A percentile compares a stretch with the other conserved stretches of the same genome.
Conservation (phyloP, 1,139 yeast species). For the Taiozyma sp. region DNA sequence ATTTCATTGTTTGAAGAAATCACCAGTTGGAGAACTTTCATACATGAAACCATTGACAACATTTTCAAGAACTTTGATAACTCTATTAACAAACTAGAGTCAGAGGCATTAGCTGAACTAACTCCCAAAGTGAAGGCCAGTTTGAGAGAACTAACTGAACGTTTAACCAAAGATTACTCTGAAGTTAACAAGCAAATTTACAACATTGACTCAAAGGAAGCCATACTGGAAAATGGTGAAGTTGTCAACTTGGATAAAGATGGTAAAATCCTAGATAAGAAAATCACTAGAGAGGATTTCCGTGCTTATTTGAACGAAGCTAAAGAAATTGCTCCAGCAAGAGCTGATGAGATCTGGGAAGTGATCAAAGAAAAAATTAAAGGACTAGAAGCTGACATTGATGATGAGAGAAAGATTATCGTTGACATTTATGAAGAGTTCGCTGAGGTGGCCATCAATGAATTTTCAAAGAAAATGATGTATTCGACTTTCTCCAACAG, state of each 20-base stretch:
- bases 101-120: conserved; percentile 30
- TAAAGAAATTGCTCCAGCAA: conserved; percentile 31
- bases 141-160: conserved; percentile 39
- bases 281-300: conserved; percentile 53
- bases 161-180: conserved; percentile 41
- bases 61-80: conserved; percentile 23
- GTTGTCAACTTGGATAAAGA: conserved; percentile 29
- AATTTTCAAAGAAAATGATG: conserved; percentile 39
- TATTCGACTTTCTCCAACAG: conserved; percentile 31
- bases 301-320: conserved; percentile 40
- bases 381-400: conserved; percentile 38
- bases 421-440: conserved; percentile 68
- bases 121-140: conserved; percentile 36
- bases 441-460: conserved; percentile 61
- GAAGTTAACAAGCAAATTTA: conserved; percentile 41
- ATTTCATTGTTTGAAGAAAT: conserved; percentile 22
- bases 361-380: conserved; percentile 33
- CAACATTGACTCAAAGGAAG: conserved; percentile 45
- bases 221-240: conserved; percentile 34
- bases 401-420: conserved; percentile 45
- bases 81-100: conserved; percentile 32
- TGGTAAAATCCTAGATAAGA: conserved; percentile 30
- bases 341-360: conserved; percentile 35
- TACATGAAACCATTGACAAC: conserved; percentile 20
- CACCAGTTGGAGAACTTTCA: conserved; percentile 22